Percentiles rank a stretch among this genome's conserved stretches.
phyloP scores from a whole-genome alignment of 345 rosid species.

The Eutrema yunnanense region DNA sequence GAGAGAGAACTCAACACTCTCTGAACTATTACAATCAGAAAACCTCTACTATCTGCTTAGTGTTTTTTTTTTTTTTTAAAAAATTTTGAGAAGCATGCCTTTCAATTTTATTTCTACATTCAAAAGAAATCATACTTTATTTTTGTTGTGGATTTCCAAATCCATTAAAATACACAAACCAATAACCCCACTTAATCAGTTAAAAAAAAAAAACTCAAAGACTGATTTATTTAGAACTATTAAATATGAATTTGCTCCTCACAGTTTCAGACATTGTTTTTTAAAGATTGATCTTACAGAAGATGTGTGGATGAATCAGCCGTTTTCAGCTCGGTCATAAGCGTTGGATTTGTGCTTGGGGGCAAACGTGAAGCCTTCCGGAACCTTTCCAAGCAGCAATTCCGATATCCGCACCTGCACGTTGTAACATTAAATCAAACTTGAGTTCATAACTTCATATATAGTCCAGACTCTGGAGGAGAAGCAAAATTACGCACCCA shows the following conservation, averaged over 20 bases:
- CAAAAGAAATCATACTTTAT: not conserved
- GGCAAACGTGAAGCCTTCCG: constrained; percentile 82
- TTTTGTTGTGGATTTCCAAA: no score
- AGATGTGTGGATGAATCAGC: constrained; percentile 35
- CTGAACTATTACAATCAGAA: not conserved
- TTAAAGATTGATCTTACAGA: not conserved
- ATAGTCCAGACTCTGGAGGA: not conserved
- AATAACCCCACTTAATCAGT: no score
- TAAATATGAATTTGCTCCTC: not conserved
- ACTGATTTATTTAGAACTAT: not conserved
- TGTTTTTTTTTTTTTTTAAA: no score
- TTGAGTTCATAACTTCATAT: not conserved
- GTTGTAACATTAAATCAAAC: not conserved
- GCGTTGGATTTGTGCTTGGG: constrained; percentile 95
- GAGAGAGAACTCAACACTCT: constrained; percentile 55
- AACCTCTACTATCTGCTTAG: not conserved
- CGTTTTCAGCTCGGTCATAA: constrained; percentile 84
- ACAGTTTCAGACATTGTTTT: not conserved
- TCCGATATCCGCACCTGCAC: constrained; percentile 79
- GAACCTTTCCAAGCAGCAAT: constrained; percentile 90
- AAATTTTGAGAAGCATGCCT: no score
- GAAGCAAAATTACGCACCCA: constrained; percentile 49
- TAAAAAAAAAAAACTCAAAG: not conserved
- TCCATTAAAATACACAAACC: no score
- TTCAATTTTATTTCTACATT: no score